phyloP scores from a whole-genome alignment of 1,284 basidiomycete species.

The Cryptococcus wingfieldii region DNA sequence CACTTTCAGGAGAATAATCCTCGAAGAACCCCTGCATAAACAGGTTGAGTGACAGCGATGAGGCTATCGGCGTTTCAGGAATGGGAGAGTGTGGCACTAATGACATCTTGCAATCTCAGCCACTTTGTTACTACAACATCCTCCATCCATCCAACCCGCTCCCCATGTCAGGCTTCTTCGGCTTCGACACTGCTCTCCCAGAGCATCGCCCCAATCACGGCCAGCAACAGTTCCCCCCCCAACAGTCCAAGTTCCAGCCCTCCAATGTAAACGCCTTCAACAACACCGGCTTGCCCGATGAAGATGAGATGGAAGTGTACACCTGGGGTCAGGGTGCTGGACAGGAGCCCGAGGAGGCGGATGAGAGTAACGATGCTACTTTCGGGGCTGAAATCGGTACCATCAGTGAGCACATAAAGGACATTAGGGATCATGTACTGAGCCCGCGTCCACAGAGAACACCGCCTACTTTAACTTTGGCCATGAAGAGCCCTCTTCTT shows the following conservation, averaged over 20 bases:
- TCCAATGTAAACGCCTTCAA: constrained; percentile 25
- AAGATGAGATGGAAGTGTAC: constrained; percentile 62
- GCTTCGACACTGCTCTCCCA: constrained; percentile 46
- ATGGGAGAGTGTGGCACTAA: neutral
- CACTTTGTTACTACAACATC: constrained; percentile 1
- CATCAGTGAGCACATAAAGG: constrained; percentile 58
- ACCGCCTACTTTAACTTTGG: neutral
- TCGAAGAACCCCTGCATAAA: too few species aligned
- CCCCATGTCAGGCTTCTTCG: constrained; percentile 49
- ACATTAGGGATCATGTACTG: neutral
- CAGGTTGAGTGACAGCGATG: too few species aligned
- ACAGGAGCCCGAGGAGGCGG: constrained; percentile 76
- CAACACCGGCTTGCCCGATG: constrained; percentile 53
- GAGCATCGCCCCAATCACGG: constrained; percentile 19
- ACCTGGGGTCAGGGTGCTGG: constrained; percentile 72
- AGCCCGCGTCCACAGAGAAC: neutral
- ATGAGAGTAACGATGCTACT: constrained; percentile 93
- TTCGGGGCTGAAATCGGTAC: constrained; percentile 65
- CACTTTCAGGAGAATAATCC: too few species aligned
- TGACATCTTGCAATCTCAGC: neutral
- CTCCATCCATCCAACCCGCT: neutral
- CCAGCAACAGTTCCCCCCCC: constrained; percentile 2
- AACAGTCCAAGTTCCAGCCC: constrained; percentile 19
- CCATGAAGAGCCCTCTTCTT: neutral
- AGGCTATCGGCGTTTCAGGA: neutral